Percentiles rank a stretch among this genome's conserved stretches.
Conservation (phyloP, 768 basidiomycete genomes). For the Termitomyces sp. region DNA sequence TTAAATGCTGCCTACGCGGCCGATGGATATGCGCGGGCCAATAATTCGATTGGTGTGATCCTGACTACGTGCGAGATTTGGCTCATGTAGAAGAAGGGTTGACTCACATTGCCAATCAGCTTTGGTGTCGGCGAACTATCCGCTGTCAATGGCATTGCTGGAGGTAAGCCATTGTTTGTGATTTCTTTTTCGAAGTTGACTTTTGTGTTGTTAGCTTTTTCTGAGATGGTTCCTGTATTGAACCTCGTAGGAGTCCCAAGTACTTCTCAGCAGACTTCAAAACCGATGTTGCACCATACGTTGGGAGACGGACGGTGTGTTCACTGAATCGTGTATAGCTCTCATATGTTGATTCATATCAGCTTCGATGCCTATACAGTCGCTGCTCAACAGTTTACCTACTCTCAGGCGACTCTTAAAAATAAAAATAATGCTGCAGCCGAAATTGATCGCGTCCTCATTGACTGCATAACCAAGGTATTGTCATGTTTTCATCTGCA, state of each 20-base stretch:
- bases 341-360: neutral
- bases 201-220: conserved; percentile 46
- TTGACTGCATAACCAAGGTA: conserved; percentile 57
- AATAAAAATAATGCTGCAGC: conserved; percentile 48
- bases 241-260: conserved; percentile 66
- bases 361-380: conserved; percentile 79
- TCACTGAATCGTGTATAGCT: too few relatives aligned
- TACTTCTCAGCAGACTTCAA: conserved; percentile 10
- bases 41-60: conserved; percentile 67
- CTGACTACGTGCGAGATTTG: conserved; percentile 57
- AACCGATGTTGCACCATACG: conserved; percentile 14
- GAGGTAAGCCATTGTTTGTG: conserved; percentile 27
- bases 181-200: conserved; percentile 17
- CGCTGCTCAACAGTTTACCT: conserved; percentile 71
- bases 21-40: conserved; percentile 90
- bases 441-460: conserved; percentile 77
- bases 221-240: conserved; percentile 87
- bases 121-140: conserved; percentile 95
- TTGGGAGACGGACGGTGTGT: conserved; percentile 12
- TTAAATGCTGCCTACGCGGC: conserved; percentile 88
- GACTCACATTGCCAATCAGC: conserved; percentile 23
- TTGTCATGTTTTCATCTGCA: conserved; percentile 3
- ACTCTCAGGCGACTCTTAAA: conserved; percentile 57
- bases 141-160: conserved; percentile 81
- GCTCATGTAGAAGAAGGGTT: neutral